phyloP scores from a whole-genome alignment of 1,284 basidiomycete genomes.

The Baeospora myosura region DNA sequence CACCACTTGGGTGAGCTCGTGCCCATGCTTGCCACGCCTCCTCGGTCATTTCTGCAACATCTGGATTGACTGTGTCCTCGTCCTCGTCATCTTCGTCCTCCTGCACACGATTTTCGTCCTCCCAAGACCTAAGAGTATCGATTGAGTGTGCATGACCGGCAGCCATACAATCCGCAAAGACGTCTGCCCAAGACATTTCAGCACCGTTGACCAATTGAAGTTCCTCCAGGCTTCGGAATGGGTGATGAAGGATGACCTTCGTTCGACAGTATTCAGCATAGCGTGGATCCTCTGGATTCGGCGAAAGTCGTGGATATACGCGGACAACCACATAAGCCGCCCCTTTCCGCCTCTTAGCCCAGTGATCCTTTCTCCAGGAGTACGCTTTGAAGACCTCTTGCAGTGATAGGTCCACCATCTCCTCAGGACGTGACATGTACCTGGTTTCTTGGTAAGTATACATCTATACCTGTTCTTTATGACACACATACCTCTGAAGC shows the following conservation, averaged over 20 bases:
- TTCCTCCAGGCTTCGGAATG: constrained; percentile 4
- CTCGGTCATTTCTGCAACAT: constrained; percentile 7
- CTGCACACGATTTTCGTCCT: constrained; percentile 6
- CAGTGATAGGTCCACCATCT: constrained; percentile 5
- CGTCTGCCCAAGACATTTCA: constrained; percentile 4
- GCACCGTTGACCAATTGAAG: neutral
- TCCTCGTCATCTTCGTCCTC: no score
- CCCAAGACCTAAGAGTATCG: constrained; percentile 9
- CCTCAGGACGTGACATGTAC: constrained; percentile 5
- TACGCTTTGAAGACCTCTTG: constrained; percentile 6
- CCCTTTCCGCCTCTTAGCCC: constrained; percentile 2
- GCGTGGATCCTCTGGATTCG: constrained; percentile 5
- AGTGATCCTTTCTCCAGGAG: constrained; percentile 6
- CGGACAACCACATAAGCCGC: constrained; percentile 3
- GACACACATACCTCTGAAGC: constrained; percentile 9
- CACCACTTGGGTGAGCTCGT: constrained; percentile 5
- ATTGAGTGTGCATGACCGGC: constrained; percentile 4
- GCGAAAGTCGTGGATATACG: constrained; percentile 7
- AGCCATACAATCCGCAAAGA: constrained; percentile 4
- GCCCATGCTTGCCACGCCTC: constrained; percentile 13
- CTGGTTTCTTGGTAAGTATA: neutral
- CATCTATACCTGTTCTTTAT: neutral
- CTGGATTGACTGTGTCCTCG: constrained; percentile 8
- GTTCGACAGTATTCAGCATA: constrained; percentile 10
- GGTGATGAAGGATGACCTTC: constrained; percentile 12